Conservation (phyloP, 441 rosid species). For the Flueggea neowawraea region DNA sequence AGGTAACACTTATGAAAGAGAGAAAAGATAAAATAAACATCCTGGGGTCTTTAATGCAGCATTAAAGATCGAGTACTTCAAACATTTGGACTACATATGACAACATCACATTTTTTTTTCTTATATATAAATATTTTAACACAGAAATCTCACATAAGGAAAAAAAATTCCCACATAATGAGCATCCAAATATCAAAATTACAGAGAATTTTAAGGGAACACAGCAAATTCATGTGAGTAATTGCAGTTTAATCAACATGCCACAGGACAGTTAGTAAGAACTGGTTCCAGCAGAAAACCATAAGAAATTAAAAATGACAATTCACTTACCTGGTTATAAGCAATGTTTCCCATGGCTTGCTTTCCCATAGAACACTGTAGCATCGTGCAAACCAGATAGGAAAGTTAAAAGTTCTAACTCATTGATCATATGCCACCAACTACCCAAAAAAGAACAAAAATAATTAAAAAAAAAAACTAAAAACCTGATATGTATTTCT, state of each 20-base stretch:
- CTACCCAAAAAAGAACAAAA: background rate
- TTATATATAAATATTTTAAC: too few species aligned
- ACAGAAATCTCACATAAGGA: too few species aligned
- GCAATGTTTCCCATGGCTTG: constrained; percentile 99
- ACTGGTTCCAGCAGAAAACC: background rate
- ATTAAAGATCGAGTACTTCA: too few species aligned
- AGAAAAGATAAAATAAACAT: too few species aligned
- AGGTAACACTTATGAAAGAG: too few species aligned
- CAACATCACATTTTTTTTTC: too few species aligned
- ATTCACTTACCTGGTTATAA: constrained; percentile 76
- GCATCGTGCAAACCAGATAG: constrained; percentile 11
- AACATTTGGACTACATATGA: too few species aligned
- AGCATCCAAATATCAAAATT: background rate
- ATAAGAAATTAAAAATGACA: background rate
- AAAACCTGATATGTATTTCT: constrained; percentile 96
- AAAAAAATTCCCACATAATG: background rate
- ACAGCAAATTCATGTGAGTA: background rate
- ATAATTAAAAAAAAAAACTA: constrained; percentile 13
- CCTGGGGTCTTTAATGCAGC: too few species aligned
- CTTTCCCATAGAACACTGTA: constrained; percentile 99
- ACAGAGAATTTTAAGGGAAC: background rate
- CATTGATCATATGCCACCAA: constrained; percentile 3
- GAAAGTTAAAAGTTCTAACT: constrained; percentile 17
- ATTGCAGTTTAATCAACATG: background rate
- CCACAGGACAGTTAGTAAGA: background rate